Base-by-base conservation (phyloP, 208 protist species). In the Sergeia podlipaevii region DNA sequence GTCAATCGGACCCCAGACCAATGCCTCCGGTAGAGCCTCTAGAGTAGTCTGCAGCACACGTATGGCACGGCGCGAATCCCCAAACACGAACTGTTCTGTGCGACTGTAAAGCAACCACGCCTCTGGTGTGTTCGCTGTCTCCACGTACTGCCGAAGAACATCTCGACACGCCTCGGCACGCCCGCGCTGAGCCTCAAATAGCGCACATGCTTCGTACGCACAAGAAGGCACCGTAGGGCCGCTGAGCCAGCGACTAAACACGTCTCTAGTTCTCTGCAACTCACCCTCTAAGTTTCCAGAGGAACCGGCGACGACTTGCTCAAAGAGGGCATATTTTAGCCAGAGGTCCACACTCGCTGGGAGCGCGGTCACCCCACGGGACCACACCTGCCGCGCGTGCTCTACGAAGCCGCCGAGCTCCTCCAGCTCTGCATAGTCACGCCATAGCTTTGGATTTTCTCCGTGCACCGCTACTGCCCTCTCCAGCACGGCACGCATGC, bases 371-470 rank as follows among this genome's bases (percentile, higher is more conserved):
- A 99, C 91, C 4, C 97, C 98, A 17, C 98, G 93, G 48, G 97
- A 87, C 81, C 78, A 99, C 8, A 99, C 74, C 54, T 98, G 98
- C 30, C 98, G 83, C 4, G 98, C 98, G 36, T 96, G 80, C 62
- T 99, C 98, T n/a, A 99, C 68, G 52, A 97, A 93, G 23, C 93
- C 92, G 70, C 97, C 73, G 43, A 77, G 53, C 91, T 97, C 98
- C 77, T 99, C 98, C 81, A 99, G 96, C 65, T 99, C 98, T 1
- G 98, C 97, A 70, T 99, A 99, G 41, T 97, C 90, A 10, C 98
- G 69, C 95, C 94, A 99, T 7, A 99, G 18, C 11, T 68, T 80
- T 10, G 75, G 32, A 56, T 97, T 91, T 13, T 79, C 71, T 29
- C 95, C 89, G 62, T 99, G 89, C 0, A 98, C 11, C n/a, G 54